Conservation (phyloP, 805 yeast species). For the Kodamaea restingae region DNA sequence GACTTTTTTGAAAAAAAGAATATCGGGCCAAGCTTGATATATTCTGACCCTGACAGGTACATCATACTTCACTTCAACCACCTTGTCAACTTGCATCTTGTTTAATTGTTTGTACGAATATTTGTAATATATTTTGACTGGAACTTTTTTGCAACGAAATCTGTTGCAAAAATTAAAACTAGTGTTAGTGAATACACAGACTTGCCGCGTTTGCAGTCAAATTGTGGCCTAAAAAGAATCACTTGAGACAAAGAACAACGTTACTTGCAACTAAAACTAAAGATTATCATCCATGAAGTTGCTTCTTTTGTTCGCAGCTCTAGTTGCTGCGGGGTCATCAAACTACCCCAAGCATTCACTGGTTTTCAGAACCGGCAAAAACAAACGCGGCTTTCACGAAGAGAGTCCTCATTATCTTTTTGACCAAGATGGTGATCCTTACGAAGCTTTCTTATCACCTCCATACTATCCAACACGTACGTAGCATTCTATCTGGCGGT, state of each 20-base stretch:
- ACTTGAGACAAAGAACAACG: neutral
- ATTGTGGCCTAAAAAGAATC: too few species aligned
- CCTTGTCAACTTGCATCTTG: slow-evolving; percentile 5
- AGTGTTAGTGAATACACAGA: neutral
- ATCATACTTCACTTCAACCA: slow-evolving; percentile 1
- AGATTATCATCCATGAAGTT: too few species aligned
- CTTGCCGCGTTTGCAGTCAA: too few species aligned
- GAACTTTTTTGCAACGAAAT: neutral
- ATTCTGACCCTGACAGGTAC: too few species aligned
- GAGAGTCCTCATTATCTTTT: slow-evolving; percentile 27
- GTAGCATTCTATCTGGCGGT: slow-evolving; percentile 12
- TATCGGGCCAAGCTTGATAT: too few species aligned
- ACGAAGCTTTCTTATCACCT: slow-evolving; percentile 24
- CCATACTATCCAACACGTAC: slow-evolving; percentile 38
- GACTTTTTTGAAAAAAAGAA: too few species aligned
- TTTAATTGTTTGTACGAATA: slow-evolving; percentile 5
- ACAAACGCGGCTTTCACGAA: slow-evolving; percentile 26
- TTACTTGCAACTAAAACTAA: neutral
- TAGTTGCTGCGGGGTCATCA: neutral
- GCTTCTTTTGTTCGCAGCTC: neutral
- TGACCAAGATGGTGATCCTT: slow-evolving; percentile 24
- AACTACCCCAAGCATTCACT: neutral
- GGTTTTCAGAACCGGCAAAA: neutral
- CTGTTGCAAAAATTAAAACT: neutral
- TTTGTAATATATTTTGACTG: slow-evolving; percentile 3